Base-by-base conservation (phyloP, 1,284 basidiomycete species). In the Polyporus tsugae region DNA sequence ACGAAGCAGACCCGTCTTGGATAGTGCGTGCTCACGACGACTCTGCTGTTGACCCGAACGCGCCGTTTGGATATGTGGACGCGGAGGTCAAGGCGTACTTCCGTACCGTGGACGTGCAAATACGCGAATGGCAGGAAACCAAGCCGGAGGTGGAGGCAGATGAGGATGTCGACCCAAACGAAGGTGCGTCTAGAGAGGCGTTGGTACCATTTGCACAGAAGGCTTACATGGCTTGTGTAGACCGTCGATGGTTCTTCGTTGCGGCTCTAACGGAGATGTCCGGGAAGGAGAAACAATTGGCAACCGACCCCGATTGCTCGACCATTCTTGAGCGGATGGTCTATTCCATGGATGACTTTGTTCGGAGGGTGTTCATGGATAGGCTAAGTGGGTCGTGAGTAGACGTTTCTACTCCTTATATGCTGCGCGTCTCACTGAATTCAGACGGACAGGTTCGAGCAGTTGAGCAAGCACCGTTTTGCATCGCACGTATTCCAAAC, bases 401-500 rank as follows among this genome's bases (percentile, higher is more conserved):
- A 55, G 38, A 65, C 19, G 9, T 57, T 13, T 17, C 25, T 57
- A 29, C 59, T 29, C 64, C 13, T 15, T 11, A 11, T 60, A 58
- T n/a, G 11, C 60, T 53, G 70, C 68, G 67, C 64, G 62, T 70
- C 73, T 76, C 70, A 68, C 72, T 75, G 65, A 75, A 58, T 5
- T 3, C 39, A 72, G 71, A 35, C 9, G 25, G 52, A 29, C 66
- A 94, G 93, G 19, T 94, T 90, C 73, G 89, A 89, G 70, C 78
- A 84, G 53, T 84, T 97, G 19, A 83, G 89, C 44, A 88, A 85
- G 75, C 94, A 98, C 77, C 88, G 96, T 29, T 96, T 96, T 81
- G 95, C 93, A 19, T 96, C 95, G 33, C 96, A 98, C 86, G 96
- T 97, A 10, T 91, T 92, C 72, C 96, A 98, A 79, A 97, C 95